phyloP scores from a whole-genome alignment of 495 filamentous ascomycete species.

The Lophium mytilinum region DNA sequence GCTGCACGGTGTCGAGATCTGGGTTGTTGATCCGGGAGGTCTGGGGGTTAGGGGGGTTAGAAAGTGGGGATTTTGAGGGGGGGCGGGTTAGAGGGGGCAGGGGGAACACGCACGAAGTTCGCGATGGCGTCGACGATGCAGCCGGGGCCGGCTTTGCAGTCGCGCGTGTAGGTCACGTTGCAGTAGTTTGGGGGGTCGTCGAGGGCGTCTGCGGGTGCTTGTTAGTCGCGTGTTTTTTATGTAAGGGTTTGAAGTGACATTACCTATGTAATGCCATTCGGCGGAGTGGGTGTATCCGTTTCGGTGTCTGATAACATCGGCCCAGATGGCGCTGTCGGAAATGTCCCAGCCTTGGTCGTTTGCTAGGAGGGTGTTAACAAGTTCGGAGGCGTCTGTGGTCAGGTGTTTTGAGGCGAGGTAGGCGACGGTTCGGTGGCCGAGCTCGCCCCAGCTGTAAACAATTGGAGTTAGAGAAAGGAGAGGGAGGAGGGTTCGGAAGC shows the following conservation, averaged over 20 bases:
- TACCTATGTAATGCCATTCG: constrained; percentile 9
- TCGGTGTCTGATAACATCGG: constrained; percentile 1
- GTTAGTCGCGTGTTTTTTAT: neutral
- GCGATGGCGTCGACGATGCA: constrained; percentile 55
- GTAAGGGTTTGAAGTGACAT: neutral
- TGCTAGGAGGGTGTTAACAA: neutral
- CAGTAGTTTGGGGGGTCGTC: constrained; percentile 52
- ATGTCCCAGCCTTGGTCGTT: constrained; percentile 1
- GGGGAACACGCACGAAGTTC: constrained; percentile 43
- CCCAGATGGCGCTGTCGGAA: constrained; percentile 9
- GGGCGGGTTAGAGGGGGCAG: constrained; percentile 26
- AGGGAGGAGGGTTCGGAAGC: neutral
- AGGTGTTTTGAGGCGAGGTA: constrained; percentile 9
- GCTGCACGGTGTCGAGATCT: constrained; percentile 22
- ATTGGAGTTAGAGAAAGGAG: neutral
- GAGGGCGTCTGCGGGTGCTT: constrained; percentile 41
- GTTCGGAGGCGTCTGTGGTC: neutral
- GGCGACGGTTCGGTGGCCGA: constrained; percentile 16
- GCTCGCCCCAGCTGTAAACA: constrained; percentile 8
- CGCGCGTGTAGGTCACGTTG: constrained; percentile 47
- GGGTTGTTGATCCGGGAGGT: constrained; percentile 30
- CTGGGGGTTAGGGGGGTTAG: constrained; percentile 10
- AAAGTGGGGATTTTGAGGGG: neutral
- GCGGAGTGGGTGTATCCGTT: neutral
- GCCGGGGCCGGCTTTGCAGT: constrained; percentile 46